Evolutionary conservation across 2,329 filamentous ascomycete genomes (phyloP), one percentile per base, ranked within the genome.

Genomic region (Nemania serpens): DNA sequence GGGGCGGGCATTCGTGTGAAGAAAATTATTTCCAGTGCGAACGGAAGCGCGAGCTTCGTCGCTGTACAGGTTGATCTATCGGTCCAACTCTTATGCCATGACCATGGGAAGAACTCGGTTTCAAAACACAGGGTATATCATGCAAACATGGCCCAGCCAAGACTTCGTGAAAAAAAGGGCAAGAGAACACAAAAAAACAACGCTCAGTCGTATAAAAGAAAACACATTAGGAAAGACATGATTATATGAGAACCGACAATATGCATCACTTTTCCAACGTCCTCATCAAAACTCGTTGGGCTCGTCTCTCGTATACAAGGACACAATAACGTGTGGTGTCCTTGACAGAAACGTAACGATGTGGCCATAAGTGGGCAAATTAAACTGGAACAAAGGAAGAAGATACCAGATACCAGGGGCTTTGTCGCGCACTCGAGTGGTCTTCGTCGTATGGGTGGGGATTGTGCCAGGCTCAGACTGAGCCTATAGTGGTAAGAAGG

Each of bases 41-140:
- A 63, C 59, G 69, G 73, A 75, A 75, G 73, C 70, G 73, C 66
- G 74, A 75, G 74, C 73, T 73, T 73, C 73, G 66, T 70, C 70
- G 68, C 70, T 68, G 68, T 70, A 70, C 70, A 71, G 66, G 68
- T 71, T 69, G 69, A 72, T 74, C 69, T 70, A 68, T 69, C 62
- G 63, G 65, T 68, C 68, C 69, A 73, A 70, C 68, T 72, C 71
- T 70, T 66, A 71, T 70, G 65, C 68, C 69, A 68, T 69, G 69
- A 66, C 67, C 69, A 73, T 71, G 70, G 68, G 68, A 73, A 67
- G 66, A 65, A 62, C 65, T 72, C 53, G 67, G 67, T 70, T 68
- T 68, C 66, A 66, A 70, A 74, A 71, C 69, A 70, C 67, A 70
- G 69, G 70, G 69, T 71, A 71, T 73, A 67, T 66, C 67, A 71